Evolutionary conservation across 2,329 filamentous ascomycete species (phyloP).

Genomic region (Colletotrichum tanaceti): DNA sequence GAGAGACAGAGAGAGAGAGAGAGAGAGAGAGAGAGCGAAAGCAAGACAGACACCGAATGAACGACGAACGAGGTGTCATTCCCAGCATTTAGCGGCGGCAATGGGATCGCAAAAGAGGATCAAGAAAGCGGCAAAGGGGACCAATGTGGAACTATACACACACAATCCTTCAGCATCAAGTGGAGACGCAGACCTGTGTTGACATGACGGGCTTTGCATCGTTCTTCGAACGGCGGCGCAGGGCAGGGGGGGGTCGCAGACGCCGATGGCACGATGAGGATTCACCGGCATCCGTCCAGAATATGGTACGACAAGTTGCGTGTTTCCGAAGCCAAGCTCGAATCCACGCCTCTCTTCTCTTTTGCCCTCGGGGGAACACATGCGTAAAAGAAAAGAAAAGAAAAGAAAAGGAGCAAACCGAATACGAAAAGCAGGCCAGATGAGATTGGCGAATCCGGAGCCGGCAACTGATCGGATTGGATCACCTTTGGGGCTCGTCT

Average conservation of each 20-base stretch:
- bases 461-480: conserved; percentile 25
- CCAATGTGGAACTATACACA: conserved; percentile 13
- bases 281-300: conserved; percentile 35
- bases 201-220: conserved; percentile 30
- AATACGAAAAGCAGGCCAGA: conserved; percentile 26
- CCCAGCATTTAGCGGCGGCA: conserved; percentile 1
- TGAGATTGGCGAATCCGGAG: conserved; percentile 32
- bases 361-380: no score
- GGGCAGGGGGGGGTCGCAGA: conserved; percentile 30
- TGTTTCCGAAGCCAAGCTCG: conserved; percentile 15
- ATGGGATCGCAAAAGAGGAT: neutral
- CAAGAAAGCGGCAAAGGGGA: neutral
- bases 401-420: conserved; percentile 4
- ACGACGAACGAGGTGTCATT: neutral
- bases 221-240: conserved; percentile 19
- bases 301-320: conserved; percentile 33
- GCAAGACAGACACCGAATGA: neutral
- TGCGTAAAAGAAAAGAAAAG: neutral
- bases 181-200: conserved; percentile 13
- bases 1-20: neutral
- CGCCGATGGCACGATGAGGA: conserved; percentile 35
- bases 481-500: neutral
- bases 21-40: neutral
- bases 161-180: neutral
- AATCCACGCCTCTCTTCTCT: neutral